A percentile compares a stretch with the other conserved stretches of the same genome.
These are phyloP conservation scores for Alternaria novae-zelandiae DNA, from an alignment of 2,329 filamentous ascomycete species.

Conservation along the genomic window DNA sequence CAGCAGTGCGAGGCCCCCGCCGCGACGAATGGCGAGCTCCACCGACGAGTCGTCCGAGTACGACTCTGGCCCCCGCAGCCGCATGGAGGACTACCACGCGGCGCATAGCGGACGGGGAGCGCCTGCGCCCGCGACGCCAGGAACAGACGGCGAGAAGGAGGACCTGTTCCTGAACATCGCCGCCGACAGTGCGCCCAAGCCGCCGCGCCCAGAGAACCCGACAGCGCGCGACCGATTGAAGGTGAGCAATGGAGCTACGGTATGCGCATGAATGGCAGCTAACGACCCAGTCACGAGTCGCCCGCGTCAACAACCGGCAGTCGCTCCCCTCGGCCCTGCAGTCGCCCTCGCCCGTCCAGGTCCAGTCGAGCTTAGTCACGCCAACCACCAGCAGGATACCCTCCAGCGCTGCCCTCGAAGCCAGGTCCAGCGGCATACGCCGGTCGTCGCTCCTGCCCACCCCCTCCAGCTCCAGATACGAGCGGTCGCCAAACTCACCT, in stretches of 20 bases:
- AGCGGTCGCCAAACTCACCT: constrained; percentile 39
- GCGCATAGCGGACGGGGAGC: constrained; percentile 25
- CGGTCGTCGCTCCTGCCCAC: constrained; percentile 43
- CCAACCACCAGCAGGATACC: constrained; percentile 39
- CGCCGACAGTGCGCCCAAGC: constrained; percentile 41
- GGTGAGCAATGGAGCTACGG: constrained; percentile 24
- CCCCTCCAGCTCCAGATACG: constrained; percentile 31
- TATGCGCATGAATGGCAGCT: background rate
- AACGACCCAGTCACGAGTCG: constrained; percentile 45
- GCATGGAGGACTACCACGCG: constrained; percentile 24
- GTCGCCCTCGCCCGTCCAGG: constrained; percentile 33
- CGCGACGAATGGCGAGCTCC: constrained; percentile 39
- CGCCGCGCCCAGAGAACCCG: constrained; percentile 31
- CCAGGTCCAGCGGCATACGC: constrained; percentile 32
- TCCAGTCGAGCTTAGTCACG: constrained; percentile 28
- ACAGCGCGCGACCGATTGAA: constrained; percentile 38
- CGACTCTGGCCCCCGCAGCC: constrained; percentile 37
- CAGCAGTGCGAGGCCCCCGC: constrained; percentile 21
- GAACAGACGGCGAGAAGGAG: constrained; percentile 41
- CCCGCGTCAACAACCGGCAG: constrained; percentile 43
- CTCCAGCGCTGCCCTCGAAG: constrained; percentile 28
- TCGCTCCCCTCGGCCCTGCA: constrained; percentile 41
- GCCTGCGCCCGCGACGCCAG: constrained; percentile 19
- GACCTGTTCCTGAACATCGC: constrained; percentile 54
- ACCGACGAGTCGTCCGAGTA: constrained; percentile 40